These are phyloP conservation scores for Metschnikowia dekortorum DNA, from an alignment of 805 yeast genomes.

Conservation along the genomic window DNA sequence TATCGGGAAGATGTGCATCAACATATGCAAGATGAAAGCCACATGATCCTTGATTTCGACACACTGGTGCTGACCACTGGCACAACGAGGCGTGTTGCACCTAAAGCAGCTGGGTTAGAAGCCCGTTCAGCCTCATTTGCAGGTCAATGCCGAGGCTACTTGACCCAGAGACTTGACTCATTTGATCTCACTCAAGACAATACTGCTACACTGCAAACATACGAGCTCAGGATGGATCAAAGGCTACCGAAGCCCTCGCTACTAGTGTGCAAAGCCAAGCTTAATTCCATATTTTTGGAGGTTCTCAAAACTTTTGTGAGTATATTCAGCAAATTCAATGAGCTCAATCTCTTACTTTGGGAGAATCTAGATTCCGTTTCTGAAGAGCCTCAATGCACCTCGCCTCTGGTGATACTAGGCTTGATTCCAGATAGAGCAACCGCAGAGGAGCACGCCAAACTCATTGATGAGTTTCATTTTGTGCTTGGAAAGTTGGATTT, in stretches of 20 bases:
- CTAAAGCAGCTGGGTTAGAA: neutral
- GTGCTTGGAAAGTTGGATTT: conserved; percentile 19
- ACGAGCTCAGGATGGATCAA: conserved; percentile 22
- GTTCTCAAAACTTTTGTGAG: conserved; percentile 30
- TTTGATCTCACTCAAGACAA: conserved; percentile 7
- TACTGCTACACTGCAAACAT: conserved; percentile 19
- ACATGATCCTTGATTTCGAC: conserved; percentile 1
- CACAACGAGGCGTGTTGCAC: neutral
- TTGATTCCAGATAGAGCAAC: conserved; percentile 28
- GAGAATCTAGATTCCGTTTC: conserved; percentile 30
- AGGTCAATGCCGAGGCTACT: neutral
- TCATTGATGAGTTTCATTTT: conserved; percentile 30
- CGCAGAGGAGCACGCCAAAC: conserved; percentile 26
- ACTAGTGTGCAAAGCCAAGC: conserved; percentile 25
- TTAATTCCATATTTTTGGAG: conserved; percentile 34
- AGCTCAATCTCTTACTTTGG: conserved; percentile 21
- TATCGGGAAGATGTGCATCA: conserved; percentile 24
- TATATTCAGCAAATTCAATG: conserved; percentile 29
- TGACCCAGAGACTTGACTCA: conserved; percentile 1
- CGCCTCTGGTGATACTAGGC: conserved; percentile 14
- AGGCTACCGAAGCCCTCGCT: conserved; percentile 26
- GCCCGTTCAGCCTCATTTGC: neutral
- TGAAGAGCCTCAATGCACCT: conserved; percentile 11
- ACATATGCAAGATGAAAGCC: conserved; percentile 10
- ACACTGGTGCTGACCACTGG: conserved; percentile 1